Percentiles rank a stretch among this genome's conserved stretches.
phyloP scores from a whole-genome alignment of 2,329 filamentous ascomycete species.

The Ophiosphaerella herpotricha region DNA sequence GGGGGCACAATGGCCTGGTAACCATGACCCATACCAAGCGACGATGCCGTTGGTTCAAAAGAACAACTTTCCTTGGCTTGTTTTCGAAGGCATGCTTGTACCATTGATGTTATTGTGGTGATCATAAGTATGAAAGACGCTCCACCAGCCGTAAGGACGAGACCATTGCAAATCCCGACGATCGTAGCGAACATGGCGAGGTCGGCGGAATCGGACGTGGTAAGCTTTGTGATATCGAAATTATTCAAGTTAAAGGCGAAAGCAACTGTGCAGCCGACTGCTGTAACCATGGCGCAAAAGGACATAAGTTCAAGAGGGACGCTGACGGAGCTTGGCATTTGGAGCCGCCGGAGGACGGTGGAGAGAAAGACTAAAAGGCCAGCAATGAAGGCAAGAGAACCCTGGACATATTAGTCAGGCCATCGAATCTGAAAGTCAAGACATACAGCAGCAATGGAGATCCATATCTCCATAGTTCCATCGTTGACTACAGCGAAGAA shows the following conservation, averaged over 20 bases:
- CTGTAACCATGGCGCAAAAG: slow-evolving; percentile 26
- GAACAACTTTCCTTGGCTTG: slow-evolving; percentile 27
- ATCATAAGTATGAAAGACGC: slow-evolving; percentile 21
- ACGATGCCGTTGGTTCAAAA: slow-evolving; percentile 38
- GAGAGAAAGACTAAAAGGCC: slow-evolving; percentile 23
- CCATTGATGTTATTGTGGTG: slow-evolving; percentile 19
- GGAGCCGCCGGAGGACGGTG: slow-evolving; percentile 15
- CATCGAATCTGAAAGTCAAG: not conserved
- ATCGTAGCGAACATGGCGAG: slow-evolving; percentile 25
- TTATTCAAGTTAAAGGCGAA: slow-evolving; percentile 20
- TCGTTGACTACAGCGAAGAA: slow-evolving; percentile 21
- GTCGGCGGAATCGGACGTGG: slow-evolving; percentile 16
- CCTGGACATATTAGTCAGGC: slow-evolving; percentile 18
- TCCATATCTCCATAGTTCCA: slow-evolving; percentile 25
- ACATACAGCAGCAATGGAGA: slow-evolving; percentile 33
- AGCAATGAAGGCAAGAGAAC: slow-evolving; percentile 23
- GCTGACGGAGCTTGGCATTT: slow-evolving; percentile 20
- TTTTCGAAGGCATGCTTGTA: slow-evolving; percentile 19
- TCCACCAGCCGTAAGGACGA: slow-evolving; percentile 21
- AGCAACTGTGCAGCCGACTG: slow-evolving; percentile 28
- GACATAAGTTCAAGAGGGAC: slow-evolving; percentile 28
- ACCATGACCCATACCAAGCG: slow-evolving; percentile 32
- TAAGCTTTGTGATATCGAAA: slow-evolving; percentile 13
- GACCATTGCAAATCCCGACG: slow-evolving; percentile 25
- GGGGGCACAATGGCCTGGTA: slow-evolving; percentile 24